Evolutionary conservation across 1,284 basidiomycete species (phyloP), one percentile per base, ranked within the genome.

Genomic region (Sporisorium graminicola): DNA sequence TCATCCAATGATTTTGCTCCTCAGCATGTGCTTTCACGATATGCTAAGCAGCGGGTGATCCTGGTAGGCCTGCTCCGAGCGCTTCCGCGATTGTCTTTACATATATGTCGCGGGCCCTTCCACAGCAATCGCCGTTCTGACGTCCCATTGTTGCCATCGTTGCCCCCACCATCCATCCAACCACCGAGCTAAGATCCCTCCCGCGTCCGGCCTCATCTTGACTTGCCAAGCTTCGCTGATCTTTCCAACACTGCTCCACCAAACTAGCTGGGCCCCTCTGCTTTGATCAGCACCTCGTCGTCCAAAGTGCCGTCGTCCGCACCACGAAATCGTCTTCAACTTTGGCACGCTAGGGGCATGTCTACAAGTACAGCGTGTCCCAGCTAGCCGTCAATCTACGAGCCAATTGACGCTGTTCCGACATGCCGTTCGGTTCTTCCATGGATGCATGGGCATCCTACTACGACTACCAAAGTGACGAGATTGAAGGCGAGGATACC

Each of bases 401-500:
- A 35, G 16, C 37, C 4, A 2, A 4, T 40, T 18, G 37, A 40
- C 35, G 9, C 13, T 37, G 13, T 3, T 40, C n/a, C 37, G 52
- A 4, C 4, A 78, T 78, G 76, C 53, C 75, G 18, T 78, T 71
- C 61, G 75, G 75, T 46, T 27, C 65, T 37, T 74, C 74, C 18
- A 69, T 78, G 61, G 75, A 78, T 55, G 71, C 71, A 16, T 78
- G 72, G 66, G 61, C 60, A 43, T 62, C 61, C 59, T 54, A 53
- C 53, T 70, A 59, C 33, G 61, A 73, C 29, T 64, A 64, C 7
- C 54, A 40, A 0, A 37, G 22, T 16, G 61, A 64, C 47, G 54
- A 57, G 33, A 51, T 57, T 47, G 61, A 50, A 29, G 54, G 51
- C 26, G 47, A 56, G 24, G 54, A 51, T 44, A 47, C 47, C n/a